These are phyloP conservation scores for Paecilomyces sp. DNA, from an alignment of 2,329 filamentous ascomycete species.

Conservation along the genomic window DNA sequence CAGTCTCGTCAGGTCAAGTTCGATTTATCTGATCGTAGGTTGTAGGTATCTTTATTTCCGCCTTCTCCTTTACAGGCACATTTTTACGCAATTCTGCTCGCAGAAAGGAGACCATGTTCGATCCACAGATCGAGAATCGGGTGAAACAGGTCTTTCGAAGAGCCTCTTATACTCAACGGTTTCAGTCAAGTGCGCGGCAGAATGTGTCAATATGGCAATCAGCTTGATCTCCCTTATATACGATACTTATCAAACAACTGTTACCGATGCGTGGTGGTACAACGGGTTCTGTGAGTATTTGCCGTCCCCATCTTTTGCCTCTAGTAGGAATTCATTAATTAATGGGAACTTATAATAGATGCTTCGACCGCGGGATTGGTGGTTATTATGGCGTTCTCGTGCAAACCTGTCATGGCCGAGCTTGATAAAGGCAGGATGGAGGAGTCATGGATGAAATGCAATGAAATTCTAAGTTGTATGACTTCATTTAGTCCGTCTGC, in stretches of 20 bases:
- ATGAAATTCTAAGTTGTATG: conserved; percentile 19
- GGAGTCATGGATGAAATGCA: conserved; percentile 12
- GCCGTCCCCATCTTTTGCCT: neutral
- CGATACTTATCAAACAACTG: conserved; percentile 17
- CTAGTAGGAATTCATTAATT: no score
- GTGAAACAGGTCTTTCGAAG: no score
- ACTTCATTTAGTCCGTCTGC: conserved; percentile 20
- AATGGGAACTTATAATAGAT: no score
- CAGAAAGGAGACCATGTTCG: conserved; percentile 6
- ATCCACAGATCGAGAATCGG: no score
- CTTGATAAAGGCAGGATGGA: no score
- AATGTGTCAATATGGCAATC: conserved; percentile 23
- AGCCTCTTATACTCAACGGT: conserved; percentile 17
- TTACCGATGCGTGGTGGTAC: conserved; percentile 31
- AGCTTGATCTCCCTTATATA: conserved; percentile 23
- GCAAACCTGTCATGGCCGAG: no score
- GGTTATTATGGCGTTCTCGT: no score
- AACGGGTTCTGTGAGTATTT: conserved; percentile 30
- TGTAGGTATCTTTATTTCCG: conserved; percentile 25
- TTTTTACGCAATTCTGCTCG: conserved; percentile 26
- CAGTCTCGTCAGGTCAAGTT: no score
- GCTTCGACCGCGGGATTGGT: no score
- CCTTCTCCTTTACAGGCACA: conserved; percentile 26
- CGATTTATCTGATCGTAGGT: no score
- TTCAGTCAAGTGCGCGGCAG: conserved; percentile 20